Base-by-base conservation (phyloP, 495 filamentous ascomycete species). In the Hypoxylon fragiforme region DNA sequence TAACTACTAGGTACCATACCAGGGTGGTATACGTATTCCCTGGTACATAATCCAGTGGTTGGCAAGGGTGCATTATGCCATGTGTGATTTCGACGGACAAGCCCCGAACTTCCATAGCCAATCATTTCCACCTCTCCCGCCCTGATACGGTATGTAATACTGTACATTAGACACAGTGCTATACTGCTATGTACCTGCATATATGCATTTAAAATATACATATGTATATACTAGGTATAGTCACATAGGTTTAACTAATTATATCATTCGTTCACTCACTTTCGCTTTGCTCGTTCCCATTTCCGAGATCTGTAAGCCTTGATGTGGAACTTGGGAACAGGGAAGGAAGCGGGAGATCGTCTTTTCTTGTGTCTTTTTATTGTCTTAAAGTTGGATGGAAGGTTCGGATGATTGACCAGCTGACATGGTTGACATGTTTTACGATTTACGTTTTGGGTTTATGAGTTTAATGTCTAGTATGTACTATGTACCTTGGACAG, bases 121-220 rank as follows among this genome's bases (percentile, higher is more conserved):
- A 60, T 60, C 56, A 60, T 24, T 36, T 53, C 30, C 14, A 31
- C 31, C 22, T 26, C 49, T 53, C 16, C 39, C n/a, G n/a, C 37
- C 55, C 47, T 7, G 36, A 59, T 59, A 59, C 55, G 55, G 55
- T 59, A 59, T 53, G 55, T 44, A 28, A 24, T 31, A 59, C 44
- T 49, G 43, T 59, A 47, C 37, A n/a, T 13, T 21, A 34, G 35
- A 15, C 35, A 39, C 54, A 28, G 34, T 50, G 38, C 32, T 40
- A 39, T 31, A 7, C 22, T 20, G 35, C 3, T 13, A n/a, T 38
- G n/a, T n/a, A n/a, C n/a, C n/a, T n/a, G n/a, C n/a, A n/a, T n/a
- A n/a, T n/a, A n/a, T n/a, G n/a, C n/a, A n/a, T n/a, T n/a, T n/a
- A n/a, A n/a, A n/a, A n/a, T n/a, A n/a, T 28, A 28, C 24, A 9